These are phyloP conservation scores for Candida xiaguanensis DNA, from an alignment of 805 yeast genomes.

Conservation along the genomic window DNA sequence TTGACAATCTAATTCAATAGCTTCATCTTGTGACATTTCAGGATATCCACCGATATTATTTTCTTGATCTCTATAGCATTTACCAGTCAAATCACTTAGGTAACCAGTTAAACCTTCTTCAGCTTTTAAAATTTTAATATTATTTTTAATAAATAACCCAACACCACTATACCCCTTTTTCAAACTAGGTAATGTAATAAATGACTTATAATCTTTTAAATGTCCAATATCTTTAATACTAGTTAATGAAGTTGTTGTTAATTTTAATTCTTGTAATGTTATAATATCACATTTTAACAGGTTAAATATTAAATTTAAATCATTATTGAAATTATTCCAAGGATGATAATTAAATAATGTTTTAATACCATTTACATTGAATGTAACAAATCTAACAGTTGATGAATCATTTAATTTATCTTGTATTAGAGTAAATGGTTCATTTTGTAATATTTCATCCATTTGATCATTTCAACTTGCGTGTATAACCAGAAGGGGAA, in stretches of 20 bases:
- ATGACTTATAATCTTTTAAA: slow-evolving; percentile 57
- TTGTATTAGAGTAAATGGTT: slow-evolving; percentile 12
- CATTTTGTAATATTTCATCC: slow-evolving; percentile 7
- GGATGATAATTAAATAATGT: slow-evolving; percentile 82
- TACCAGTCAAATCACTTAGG: slow-evolving; percentile 20
- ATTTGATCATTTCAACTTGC: slow-evolving; percentile 1
- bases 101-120: slow-evolving; percentile 92
- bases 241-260: slow-evolving; percentile 27
- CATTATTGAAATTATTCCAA: slow-evolving; percentile 54
- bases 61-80: slow-evolving; percentile 19
- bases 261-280: slow-evolving; percentile 84
- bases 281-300: slow-evolving; percentile 67
- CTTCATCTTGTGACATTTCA: slow-evolving; percentile 31
- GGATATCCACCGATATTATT: slow-evolving; percentile 73
- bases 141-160: slow-evolving; percentile 61
- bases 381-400: slow-evolving; percentile 53
- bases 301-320: slow-evolving; percentile 44
- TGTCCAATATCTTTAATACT: slow-evolving; percentile 43
- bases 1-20: slow-evolving; percentile 62
- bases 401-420: slow-evolving; percentile 1
- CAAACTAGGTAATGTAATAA: slow-evolving; percentile 59
- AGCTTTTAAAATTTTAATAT: slow-evolving; percentile 58
- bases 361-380: slow-evolving; percentile 81
- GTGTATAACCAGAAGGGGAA: too few relatives aligned
- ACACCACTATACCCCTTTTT: slow-evolving; percentile 93